phyloP scores from a whole-genome alignment of 2,329 filamentous ascomycete species.

The Ophiostoma novo-ulmi region DNA sequence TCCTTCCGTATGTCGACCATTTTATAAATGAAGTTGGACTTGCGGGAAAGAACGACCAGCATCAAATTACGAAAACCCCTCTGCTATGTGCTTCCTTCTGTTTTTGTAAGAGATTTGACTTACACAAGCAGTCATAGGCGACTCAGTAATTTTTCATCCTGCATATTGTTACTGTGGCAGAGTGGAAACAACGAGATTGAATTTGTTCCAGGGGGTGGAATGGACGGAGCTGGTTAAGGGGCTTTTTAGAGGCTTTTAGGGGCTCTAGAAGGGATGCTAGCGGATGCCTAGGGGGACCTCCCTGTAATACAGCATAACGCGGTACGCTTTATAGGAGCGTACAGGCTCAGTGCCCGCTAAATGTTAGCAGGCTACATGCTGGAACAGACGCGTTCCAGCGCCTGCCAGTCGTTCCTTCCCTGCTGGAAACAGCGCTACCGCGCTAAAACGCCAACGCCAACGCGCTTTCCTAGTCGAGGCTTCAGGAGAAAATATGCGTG shows the following conservation, averaged over 20 bases:
- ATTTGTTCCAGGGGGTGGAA: constrained; percentile 1
- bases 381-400: constrained; percentile 22
- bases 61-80: background rate
- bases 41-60: background rate
- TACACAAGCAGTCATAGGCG: background rate
- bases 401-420: constrained; percentile 13
- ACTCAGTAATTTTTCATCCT: background rate
- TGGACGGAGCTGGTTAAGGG: background rate
- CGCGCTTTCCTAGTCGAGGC: constrained; percentile 12
- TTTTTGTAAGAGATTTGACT: background rate
- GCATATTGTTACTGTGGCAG: constrained; percentile 1
- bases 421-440: constrained; percentile 15
- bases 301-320: constrained; percentile 18
- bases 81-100: background rate
- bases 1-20: background rate
- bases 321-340: constrained; percentile 15
- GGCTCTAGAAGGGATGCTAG: constrained; percentile 1
- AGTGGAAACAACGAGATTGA: constrained; percentile 11
- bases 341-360: background rate
- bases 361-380: background rate
- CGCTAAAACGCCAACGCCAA: constrained; percentile 30
- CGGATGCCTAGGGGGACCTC: background rate
- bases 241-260: constrained; percentile 7
- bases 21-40: background rate
- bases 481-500: background rate